Evolutionary conservation across 148 eudicot species (phyloP), one percentile per base, ranked within the genome.

Genomic region (Silene conica): DNA sequence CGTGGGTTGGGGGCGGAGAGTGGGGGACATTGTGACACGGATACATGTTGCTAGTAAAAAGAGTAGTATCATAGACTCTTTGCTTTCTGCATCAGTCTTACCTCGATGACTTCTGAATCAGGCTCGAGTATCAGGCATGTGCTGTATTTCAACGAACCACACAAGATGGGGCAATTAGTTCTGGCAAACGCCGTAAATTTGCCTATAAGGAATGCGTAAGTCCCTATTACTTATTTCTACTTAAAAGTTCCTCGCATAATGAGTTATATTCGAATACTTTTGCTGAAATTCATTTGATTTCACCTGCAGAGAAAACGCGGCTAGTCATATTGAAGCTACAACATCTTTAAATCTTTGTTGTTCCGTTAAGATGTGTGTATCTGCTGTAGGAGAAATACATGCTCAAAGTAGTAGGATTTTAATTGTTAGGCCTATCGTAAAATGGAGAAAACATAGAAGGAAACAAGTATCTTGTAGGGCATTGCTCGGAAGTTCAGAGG

Each of bases 371-470:
- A 31, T 54, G 55, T 64, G 74, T 74, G 78, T 57, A 20, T 55
- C 67, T 31, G 59, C 55, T 8, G 25, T 75, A 21, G 69, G 67
- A 71, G 69, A 70, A 14, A 78, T 70, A 73, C 63, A 69, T 74
- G 20, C 68, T 63, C 81, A 54, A 45, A 76, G 56, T 74, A 26
- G 71, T 43, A 77, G 76, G 70, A 43, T 78, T 70, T 75, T 74
- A 10, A 70, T 70, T 67, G 34, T 70, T 72, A 82, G 84, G 80
- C 79, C 78, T 67, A 6, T 23, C 70, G 22, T 78, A 61, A 73
- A 81, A 60, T 79, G 87, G 89, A 85, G 83, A 80, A 87, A 78
- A 73, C 80, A 59, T 18, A 84, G 74, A 75, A 82, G 68, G 79
- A 88, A 75, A 64, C 73, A 68, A 56, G 77, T 72, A 59, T 77